These are phyloP conservation scores for Diaporthe vexans DNA, from an alignment of 2,329 filamentous ascomycete species.

Conservation along the genomic window DNA sequence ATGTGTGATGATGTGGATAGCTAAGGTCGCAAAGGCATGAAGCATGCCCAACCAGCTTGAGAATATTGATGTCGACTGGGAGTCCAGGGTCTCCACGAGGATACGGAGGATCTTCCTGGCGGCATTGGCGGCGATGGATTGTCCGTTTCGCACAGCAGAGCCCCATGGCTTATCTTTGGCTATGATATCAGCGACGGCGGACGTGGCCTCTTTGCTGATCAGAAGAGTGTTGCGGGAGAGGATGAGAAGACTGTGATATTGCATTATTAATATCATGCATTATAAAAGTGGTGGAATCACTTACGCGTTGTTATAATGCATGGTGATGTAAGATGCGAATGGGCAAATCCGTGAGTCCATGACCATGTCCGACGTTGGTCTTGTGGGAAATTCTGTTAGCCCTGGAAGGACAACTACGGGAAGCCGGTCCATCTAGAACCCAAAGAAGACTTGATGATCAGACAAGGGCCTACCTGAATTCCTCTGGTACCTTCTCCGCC, in stretches of 20 bases:
- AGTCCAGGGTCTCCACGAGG: neutral
- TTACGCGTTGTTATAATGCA: slow-evolving; percentile 5
- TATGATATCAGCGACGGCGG: neutral
- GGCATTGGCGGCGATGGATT: neutral
- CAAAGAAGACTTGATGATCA: neutral
- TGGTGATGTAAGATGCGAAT: neutral
- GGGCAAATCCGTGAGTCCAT: neutral
- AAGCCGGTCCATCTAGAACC: neutral
- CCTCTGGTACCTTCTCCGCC: neutral
- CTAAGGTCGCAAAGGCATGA: neutral
- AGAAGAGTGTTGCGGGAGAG: neutral
- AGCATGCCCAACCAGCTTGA: slow-evolving; percentile 3
- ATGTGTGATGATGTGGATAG: neutral
- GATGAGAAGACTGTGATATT: neutral
- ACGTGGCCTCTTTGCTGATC: slow-evolving; percentile 1
- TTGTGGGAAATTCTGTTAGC: neutral
- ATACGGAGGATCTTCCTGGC: neutral
- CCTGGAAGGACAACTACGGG: too few relatives aligned
- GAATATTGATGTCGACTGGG: neutral
- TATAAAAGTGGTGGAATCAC: neutral
- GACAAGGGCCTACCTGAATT: neutral
- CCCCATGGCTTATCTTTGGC: neutral
- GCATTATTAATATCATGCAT: neutral
- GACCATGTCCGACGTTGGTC: neutral
- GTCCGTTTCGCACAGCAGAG: neutral